Conservation (phyloP, 148 eudicot species). For the Vaccinium corymbosum region DNA sequence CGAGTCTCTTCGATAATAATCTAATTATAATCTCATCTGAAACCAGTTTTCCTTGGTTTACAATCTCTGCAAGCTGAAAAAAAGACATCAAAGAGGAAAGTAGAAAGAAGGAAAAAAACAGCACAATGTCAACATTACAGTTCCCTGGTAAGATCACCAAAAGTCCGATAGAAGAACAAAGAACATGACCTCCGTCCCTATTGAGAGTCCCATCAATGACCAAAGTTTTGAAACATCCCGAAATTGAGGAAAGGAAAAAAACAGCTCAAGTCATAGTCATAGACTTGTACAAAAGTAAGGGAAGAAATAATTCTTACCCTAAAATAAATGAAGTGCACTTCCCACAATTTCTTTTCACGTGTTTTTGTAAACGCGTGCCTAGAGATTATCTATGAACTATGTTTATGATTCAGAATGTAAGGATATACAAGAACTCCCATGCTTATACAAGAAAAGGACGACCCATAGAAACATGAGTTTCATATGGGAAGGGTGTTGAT, state of each 20-base stretch:
- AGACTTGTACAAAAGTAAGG: not conserved
- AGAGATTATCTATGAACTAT: not conserved
- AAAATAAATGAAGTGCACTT: not conserved
- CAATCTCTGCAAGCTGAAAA: conserved; percentile 85
- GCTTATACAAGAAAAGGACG: not conserved
- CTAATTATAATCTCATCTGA: conserved; percentile 88
- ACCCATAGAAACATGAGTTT: not conserved
- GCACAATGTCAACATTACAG: not conserved
- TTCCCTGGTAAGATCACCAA: not conserved
- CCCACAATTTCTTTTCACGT: not conserved
- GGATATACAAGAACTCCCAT: not conserved
- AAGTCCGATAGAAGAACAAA: not conserved
- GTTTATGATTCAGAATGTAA: not conserved
- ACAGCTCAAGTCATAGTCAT: not conserved
- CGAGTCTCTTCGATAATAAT: conserved; percentile 90
- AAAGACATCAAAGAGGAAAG: conserved; percentile 12
- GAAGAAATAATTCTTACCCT: not conserved
- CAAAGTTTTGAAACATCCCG: not conserved
- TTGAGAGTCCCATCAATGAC: not conserved
- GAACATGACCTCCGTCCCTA: not conserved
- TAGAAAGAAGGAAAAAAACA: not conserved
- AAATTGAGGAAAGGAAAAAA: not conserved
- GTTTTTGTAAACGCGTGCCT: not conserved
- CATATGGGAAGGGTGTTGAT: not conserved
- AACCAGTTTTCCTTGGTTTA: conserved; percentile 91